Base-by-base conservation (phyloP, 495 filamentous ascomycete genomes). In the Tuber calosporum region DNA sequence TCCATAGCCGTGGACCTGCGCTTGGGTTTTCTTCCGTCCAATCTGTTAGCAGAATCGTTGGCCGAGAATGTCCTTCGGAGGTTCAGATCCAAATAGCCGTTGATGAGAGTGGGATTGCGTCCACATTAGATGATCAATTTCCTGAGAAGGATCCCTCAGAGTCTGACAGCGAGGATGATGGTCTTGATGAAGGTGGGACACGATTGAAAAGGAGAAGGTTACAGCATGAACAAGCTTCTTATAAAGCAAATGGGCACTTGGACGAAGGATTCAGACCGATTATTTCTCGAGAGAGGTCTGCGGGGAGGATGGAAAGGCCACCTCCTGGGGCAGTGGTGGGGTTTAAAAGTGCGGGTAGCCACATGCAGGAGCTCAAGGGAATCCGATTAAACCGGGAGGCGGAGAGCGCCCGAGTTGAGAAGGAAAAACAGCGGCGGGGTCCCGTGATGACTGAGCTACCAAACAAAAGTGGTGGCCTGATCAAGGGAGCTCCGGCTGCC, bases 41-140 rank as follows among this genome's bases (percentile, higher is more conserved):
- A 71, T 85, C 84, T 15, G 87, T 93, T 30, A 84, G 90, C 20
- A 85, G 86, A 66, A 93, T 92, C 69, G 82, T 93, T 26, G 82
- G 87, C 22, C 86, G 90, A 39, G 78, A 83, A 5, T 85, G 84
- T 45, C 90, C 91, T 8, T 81, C 84, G 34, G 71, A 83, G 39
- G 79, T 77, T 15, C 84, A 84, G 4, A 86, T 92, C 72, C 77
- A 85, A 19, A 82, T 84, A 72, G 83, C 80, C 34, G 80, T 84
- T 53, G 82, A 80, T n/a, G 83, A 80, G 26, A 73, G 37, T 26
- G 79, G 83, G 4, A 78, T 89, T 7, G 77, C 82, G 48, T 88
- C 86, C 41, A 75, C 84, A 9, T 84, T 88, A 69, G 91, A 93
- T 77, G 86, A 92, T 74, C 82, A 85, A 39, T 92, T 88, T 85